Base-by-base conservation (phyloP, 2,329 filamentous ascomycete genomes). In the Tolypocladium amazonense region DNA sequence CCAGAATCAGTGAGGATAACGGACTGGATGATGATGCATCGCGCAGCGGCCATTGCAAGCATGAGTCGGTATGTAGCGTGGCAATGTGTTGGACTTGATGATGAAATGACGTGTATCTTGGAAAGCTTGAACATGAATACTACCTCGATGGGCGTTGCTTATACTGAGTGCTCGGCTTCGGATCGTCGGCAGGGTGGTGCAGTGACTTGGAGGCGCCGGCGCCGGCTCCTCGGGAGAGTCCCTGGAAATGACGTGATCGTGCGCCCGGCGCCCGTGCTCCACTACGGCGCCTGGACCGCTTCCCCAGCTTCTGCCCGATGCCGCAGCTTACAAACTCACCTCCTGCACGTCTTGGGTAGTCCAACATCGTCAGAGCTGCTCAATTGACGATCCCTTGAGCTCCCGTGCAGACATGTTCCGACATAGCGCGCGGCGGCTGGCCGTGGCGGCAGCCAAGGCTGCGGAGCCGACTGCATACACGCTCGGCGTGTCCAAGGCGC, bases 401-500 rank as follows among this genome's bases (percentile, higher is more conserved):
- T 75, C 39, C 35, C 50, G 25, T 30, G 30, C 30, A 54, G 20
- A 23, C 54, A 92, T 92, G 89, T 86, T 91, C 67, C 83, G 86
- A 68, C 85, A 84, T 62, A 83, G 83, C 68, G 79, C 85, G 63
- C 84, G 88, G 68, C 82, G 84, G 62, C 88, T 94, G 56, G 83
- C 85, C 62, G 75, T 80, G 67, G 81, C 84, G 61, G 74, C 77
- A 65, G 76, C 76, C 61, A 76, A 76, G 62, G 73, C 75, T 57
- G 72, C 73, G 9, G 72, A 73, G 60, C 79, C 81, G 45, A 77
- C 79, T 72, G 69, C 82, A 54, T 85, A 90, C 69, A 86, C 86
- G 35, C 78, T 93, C 62, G 82, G 82, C 63, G 86, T 96, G 61
- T 91, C 90, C 50, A 85, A 85, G 70, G 89, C 89, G 37, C 92